Conservation (phyloP, 768 basidiomycete species). For the Gloeophyllum trabeum region DNA sequence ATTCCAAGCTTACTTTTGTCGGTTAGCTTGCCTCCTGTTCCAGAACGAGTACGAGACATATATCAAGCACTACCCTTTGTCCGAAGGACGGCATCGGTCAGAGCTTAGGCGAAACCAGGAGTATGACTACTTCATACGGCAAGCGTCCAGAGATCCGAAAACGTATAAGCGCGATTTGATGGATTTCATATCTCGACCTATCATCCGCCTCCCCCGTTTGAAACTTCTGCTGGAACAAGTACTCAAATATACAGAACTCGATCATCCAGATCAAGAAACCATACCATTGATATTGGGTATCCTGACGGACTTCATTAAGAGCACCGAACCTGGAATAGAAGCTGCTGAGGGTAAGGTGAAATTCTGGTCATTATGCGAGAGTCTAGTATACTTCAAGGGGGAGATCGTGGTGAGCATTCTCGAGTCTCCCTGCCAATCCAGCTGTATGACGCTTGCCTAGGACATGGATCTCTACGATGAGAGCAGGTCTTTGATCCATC, state of each 20-base stretch:
- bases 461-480: conserved; percentile 78
- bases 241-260: conserved; percentile 49
- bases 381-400: conserved; percentile 59
- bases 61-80: conserved; percentile 81
- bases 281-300: conserved; percentile 64
- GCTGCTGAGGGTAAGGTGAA: conserved; percentile 89
- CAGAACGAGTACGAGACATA: conserved; percentile 65
- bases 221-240: conserved; percentile 64
- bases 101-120: conserved; percentile 58
- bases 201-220: conserved; percentile 79
- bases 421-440: too few relatives aligned
- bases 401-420: conserved; percentile 73
- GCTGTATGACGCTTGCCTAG: conserved; percentile 23
- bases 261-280: conserved; percentile 72
- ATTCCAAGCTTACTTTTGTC: neutral
- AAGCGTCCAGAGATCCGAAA: conserved; percentile 50
- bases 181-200: conserved; percentile 76
- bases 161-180: conserved; percentile 67
- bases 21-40: conserved; percentile 28
- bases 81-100: conserved; percentile 71
- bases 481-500: conserved; percentile 58
- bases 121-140: conserved; percentile 60
- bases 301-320: conserved; percentile 64
- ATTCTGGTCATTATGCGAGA: conserved; percentile 73
- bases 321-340: conserved; percentile 83